Conservation (phyloP, 208 protist genomes). For the Leishmania gerbilli region DNA sequence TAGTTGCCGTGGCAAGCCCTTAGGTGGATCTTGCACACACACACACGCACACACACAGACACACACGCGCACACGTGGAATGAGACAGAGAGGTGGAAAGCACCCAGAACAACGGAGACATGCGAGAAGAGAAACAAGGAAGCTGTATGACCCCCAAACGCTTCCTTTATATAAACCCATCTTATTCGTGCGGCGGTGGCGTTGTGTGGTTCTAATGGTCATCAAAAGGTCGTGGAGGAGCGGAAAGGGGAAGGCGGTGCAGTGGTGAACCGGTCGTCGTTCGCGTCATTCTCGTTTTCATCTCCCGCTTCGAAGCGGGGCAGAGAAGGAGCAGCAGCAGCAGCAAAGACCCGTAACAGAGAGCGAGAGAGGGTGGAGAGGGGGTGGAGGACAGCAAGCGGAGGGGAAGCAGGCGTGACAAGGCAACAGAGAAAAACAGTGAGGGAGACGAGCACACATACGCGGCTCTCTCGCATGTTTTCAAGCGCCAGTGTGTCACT, state of each 20-base stretch:
- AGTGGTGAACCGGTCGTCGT: neutral
- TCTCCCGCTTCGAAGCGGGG: neutral
- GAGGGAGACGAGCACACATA: neutral
- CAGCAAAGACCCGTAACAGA: neutral
- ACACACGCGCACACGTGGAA: no score
- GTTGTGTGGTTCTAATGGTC: neutral
- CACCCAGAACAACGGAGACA: neutral
- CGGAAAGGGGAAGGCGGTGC: neutral
- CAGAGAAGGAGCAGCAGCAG: neutral
- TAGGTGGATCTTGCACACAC: conserved; percentile 1
- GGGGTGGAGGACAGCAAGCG: neutral
- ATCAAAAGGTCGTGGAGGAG: neutral
- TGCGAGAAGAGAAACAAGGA: neutral
- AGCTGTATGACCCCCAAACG: neutral
- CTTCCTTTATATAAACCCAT: neutral
- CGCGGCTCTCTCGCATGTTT: neutral
- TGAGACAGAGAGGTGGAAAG: neutral
- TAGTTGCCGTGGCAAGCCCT: conserved; percentile 11
- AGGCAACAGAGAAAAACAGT: neutral
- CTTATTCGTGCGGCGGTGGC: neutral
- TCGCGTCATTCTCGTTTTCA: neutral
- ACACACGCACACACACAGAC: no score
- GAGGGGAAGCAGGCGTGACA: neutral
- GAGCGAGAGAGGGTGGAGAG: neutral
- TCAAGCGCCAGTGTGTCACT: neutral